These are phyloP conservation scores for Solanum etuberosum DNA, from an alignment of 257 asterid species.

Conservation along the genomic window DNA sequence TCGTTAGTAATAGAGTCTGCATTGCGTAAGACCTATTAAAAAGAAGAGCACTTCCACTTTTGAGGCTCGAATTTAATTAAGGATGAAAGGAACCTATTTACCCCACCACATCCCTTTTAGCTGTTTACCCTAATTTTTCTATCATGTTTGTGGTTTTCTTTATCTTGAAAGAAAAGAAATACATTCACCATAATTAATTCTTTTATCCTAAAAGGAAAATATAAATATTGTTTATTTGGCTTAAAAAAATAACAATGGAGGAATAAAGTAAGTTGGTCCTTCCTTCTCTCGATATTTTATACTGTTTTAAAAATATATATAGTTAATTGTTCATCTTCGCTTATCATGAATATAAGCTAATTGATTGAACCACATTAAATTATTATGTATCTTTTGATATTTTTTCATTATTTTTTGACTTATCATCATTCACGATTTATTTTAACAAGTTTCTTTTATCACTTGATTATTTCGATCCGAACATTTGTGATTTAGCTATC, in stretches of 20 bases:
- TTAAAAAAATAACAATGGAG: no score
- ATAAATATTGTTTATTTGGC: neutral
- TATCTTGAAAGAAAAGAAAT: neutral
- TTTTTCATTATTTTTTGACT: neutral
- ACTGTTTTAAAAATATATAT: neutral
- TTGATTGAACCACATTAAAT: neutral
- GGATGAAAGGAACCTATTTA: no score
- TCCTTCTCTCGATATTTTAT: neutral
- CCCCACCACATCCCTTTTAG: no score
- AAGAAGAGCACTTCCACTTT: neutral
- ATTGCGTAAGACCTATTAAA: no score
- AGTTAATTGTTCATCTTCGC: no score
- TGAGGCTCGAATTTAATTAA: no score
- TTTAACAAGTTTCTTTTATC: neutral
- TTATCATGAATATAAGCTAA: no score
- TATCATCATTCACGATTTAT: neutral
- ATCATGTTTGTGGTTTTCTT: neutral
- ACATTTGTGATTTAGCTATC: neutral
- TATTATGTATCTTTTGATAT: neutral
- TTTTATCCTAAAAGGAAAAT: neutral
- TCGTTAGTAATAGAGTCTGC: no score
- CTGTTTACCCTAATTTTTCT: neutral
- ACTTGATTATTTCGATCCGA: neutral
- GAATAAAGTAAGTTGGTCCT: neutral
- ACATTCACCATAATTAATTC: neutral